A percentile compares a stretch with the other conserved stretches of the same genome.
These are phyloP conservation scores for Lentinula sp. DNA, from an alignment of 768 basidiomycete genomes.

Conservation along the genomic window DNA sequence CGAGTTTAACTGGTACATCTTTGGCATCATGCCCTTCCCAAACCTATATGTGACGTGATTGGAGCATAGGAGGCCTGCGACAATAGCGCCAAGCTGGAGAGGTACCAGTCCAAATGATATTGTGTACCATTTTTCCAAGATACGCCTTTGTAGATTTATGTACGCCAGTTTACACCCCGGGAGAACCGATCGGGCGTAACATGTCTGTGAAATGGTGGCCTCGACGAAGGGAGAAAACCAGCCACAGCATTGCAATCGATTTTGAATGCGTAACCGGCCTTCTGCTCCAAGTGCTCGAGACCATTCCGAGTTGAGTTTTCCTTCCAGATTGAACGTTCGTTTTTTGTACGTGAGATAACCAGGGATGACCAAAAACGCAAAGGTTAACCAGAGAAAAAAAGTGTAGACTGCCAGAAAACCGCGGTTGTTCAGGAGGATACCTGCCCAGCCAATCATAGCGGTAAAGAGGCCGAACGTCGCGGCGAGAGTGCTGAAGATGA, in stretches of 20 bases:
- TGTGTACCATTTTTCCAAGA: conserved; percentile 57
- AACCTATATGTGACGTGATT: conserved; percentile 86
- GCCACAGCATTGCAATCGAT: conserved; percentile 72
- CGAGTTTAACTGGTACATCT: conserved; percentile 74
- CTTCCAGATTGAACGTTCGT: conserved; percentile 54
- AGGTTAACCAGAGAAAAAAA: conserved; percentile 71
- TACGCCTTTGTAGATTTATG: conserved; percentile 44
- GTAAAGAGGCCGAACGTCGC: conserved; percentile 55
- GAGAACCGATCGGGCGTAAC: conserved; percentile 63
- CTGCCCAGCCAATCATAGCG: conserved; percentile 69
- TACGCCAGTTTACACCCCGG: conserved; percentile 72
- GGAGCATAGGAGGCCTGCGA: conserved; percentile 62
- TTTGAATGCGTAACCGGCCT: conserved; percentile 64
- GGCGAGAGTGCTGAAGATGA: conserved; percentile 67
- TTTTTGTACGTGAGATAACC: conserved; percentile 78
- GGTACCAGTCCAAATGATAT: conserved; percentile 63
- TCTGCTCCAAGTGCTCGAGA: conserved; percentile 48
- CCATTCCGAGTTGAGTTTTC: conserved; percentile 77
- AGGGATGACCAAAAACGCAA: conserved; percentile 64
- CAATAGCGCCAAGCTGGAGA: conserved; percentile 56
- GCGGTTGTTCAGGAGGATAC: conserved; percentile 80
- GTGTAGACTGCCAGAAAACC: conserved; percentile 75
- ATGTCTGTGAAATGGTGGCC: conserved; percentile 66
- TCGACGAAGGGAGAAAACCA: conserved; percentile 78
- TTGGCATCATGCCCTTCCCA: conserved; percentile 85